phyloP scores from a whole-genome alignment of 208 protist species.

The Leishmania major region DNA sequence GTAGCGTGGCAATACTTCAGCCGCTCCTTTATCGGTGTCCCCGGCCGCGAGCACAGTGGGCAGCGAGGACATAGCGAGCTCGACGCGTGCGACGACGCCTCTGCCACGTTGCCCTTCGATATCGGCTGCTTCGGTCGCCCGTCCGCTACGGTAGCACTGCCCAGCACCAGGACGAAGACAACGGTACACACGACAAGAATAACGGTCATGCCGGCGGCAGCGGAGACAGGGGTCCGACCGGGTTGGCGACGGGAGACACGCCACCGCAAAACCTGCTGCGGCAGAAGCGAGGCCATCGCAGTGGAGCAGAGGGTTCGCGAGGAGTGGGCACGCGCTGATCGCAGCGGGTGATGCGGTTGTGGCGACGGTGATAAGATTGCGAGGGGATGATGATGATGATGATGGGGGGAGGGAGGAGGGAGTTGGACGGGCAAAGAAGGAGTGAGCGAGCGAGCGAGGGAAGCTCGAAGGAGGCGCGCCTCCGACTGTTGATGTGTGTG shows the following conservation, averaged over 20 bases:
- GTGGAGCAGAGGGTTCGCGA: not conserved
- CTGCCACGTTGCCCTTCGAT: not conserved
- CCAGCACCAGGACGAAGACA: not conserved
- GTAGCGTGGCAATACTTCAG: conserved; percentile 49
- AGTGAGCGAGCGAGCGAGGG: not conserved
- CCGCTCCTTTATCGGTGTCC: conserved; percentile 19
- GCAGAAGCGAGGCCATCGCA: not conserved
- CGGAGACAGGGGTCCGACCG: not conserved
- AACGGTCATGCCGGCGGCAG: not conserved
- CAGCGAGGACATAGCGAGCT: conserved; percentile 40
- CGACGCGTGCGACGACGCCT: not conserved
- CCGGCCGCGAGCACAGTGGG: conserved; percentile 44
- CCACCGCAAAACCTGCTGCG: not conserved
- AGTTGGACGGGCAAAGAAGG: not conserved
- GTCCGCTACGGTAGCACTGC: not conserved
- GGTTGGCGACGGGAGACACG: not conserved
- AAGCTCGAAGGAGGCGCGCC: not conserved
- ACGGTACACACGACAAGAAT: not conserved
- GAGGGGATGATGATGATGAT: no score
- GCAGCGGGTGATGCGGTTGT: not conserved
- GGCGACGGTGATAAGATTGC: not conserved
- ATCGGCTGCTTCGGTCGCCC: not conserved
- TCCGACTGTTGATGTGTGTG: not conserved
- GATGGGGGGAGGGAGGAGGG: no score
- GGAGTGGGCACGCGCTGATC: not conserved